These are phyloP conservation scores for Astrocystis sublimbata DNA, from an alignment of 495 filamentous ascomycete genomes.

Conservation along the genomic window DNA sequence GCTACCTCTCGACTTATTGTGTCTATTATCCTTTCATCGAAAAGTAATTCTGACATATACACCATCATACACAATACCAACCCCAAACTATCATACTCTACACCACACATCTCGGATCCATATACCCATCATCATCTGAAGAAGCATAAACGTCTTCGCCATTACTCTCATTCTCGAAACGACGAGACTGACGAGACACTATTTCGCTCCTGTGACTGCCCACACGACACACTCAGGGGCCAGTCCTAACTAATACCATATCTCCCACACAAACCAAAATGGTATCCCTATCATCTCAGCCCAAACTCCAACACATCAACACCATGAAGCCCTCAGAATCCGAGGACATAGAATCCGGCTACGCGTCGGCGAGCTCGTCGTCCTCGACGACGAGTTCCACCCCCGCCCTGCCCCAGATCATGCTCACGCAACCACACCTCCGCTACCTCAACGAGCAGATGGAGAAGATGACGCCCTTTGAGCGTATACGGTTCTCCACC, in stretches of 20 bases:
- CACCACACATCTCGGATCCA: not conserved
- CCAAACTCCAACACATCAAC: slow-evolving; percentile 22
- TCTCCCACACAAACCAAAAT: slow-evolving; percentile 1
- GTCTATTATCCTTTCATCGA: not conserved
- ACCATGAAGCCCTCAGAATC: slow-evolving; percentile 20
- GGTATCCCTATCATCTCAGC: slow-evolving; percentile 25
- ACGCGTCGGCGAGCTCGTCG: slow-evolving; percentile 71
- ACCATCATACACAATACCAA: not conserved
- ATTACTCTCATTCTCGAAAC: not conserved
- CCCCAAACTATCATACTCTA: not conserved
- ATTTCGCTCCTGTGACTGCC: not conserved
- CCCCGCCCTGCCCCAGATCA: slow-evolving; percentile 63
- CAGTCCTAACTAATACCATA: not conserved
- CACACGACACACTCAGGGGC: not conserved
- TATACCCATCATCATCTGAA: not conserved
- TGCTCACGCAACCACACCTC: slow-evolving; percentile 86
- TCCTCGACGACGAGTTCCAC: slow-evolving; percentile 59
- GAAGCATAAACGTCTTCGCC: not conserved
- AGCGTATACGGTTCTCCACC: slow-evolving; percentile 90
- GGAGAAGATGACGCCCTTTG: slow-evolving; percentile 71
- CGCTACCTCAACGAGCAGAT: slow-evolving; percentile 87
- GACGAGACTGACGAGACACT: not conserved
- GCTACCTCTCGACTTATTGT: slow-evolving; percentile 1
- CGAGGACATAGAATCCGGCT: slow-evolving; percentile 77
- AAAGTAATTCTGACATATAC: slow-evolving; percentile 3